Evolutionary conservation across 2,329 filamentous ascomycete genomes (phyloP), one percentile per base, ranked within the genome.

Genomic region (Davidsoniella eucalypti): DNA sequence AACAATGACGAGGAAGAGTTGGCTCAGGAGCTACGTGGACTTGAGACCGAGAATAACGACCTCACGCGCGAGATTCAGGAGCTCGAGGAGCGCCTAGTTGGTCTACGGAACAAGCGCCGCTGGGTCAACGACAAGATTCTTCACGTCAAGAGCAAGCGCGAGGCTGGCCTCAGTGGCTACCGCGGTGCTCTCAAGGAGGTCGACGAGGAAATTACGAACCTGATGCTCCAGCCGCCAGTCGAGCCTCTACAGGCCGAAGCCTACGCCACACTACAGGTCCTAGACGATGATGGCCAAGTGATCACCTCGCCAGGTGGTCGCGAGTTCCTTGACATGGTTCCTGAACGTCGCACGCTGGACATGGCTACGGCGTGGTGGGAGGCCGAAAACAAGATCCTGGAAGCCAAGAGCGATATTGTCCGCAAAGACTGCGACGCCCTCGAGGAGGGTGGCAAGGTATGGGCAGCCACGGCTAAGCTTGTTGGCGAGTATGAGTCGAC

Each of bases 291-390:
- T 2, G 55, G 55, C 14, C 41, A 49, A 2, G 55, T 53, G 3
- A 52, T 52, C 2, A 55, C 49, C 5, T 64, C 65, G 1, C 58
- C 65, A 0, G 65, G 63, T 1, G 72, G 72, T 0, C 52, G 63
- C 3, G 73, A 76, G 36, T 84, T 84, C 49, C 60, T 80, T 36
- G 67, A 69, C 2, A 65, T 87, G 6, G 73, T 77, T 0, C 71
- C 77, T 0, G 76, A 81, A 56, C 71, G 81, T 16, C 69, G 83
- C 44, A 87, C 82, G 0, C 60, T 80, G 1, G 75, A 76, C 12
- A 80, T 87, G 78, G 83, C 82, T 0, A 75, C 70, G 53, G 72
- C 79, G 12, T 84, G 82, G 71, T 87, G 81, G 78, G 70, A 75
- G 49, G 71, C 72, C 5, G 82, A 87, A 56, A 67, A 80, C 1